Base-by-base conservation (phyloP, 805 yeast species). In the Starmera pachycereana region DNA sequence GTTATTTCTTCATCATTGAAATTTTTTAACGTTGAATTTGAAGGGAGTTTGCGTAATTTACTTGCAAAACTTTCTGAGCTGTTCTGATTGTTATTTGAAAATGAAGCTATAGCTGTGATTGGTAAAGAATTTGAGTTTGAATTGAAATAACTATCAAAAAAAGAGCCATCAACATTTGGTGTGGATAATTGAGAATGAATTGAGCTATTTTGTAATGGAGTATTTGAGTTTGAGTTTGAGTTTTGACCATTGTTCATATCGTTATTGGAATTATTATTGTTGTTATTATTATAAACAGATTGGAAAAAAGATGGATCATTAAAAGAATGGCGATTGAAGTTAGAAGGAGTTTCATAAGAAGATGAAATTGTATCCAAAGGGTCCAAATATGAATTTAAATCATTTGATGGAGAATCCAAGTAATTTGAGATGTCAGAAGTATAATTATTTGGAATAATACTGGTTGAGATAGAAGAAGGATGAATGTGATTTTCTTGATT, bases 341-440 rank as follows among this genome's bases (percentile, higher is more conserved):
- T 46, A 6, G 57, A 51, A 10, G 58, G 56, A 7, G 56, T 40
- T 3, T 53, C 58, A 38, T 50, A 54, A 5, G 56, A 52, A 1
- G 51, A 43, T 14, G 51, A 44, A 5, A 53, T 45, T 2, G 54
- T 45, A 31, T 53, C 55, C 29, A 53, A 33, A 2, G 58, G 56
- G 36, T 54, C 58, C 41, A 54, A 37, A n/a, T 47, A 51, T 16
- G 51, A 51, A 28, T 40, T 41, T n/a, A 46, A 31, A 4, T 49
- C 57, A 27, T 47, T 41, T n/a, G 42, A 42, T 14, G 58, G 58
- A 3, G 58, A 53, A 30, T 52, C 56, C 28, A 53, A 16, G 35
- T 43, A 53, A 7, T 44, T 46, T 9, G 53, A 45, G 9, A 47
- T 46, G 31, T 39, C 46, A 7, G 40, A 18, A 28, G 27, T 35